Percentiles rank a stretch among this genome's conserved stretches.
phyloP scores from a whole-genome alignment of 192 early-diverging fungal genomes.

The Podila verticillata region DNA sequence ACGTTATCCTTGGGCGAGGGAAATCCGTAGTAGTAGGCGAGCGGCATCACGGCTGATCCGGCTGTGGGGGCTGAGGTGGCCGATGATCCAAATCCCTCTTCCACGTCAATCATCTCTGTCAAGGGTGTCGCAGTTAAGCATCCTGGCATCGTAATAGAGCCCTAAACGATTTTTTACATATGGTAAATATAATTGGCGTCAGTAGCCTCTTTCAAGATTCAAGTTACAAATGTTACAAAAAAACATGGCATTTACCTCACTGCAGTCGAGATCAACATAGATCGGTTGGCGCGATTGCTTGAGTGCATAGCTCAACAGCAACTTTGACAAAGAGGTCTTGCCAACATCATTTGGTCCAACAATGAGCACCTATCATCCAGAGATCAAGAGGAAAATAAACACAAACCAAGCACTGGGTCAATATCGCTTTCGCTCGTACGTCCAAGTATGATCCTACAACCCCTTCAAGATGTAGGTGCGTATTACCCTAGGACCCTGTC shows the following conservation, averaged over 20 bases:
- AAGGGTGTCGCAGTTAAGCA: constrained; percentile 84
- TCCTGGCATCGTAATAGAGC: constrained; percentile 87
- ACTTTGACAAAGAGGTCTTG: constrained; percentile 88
- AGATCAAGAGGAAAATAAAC: background rate
- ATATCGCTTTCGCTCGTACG: too few relatives aligned
- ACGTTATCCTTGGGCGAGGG: constrained; percentile 77
- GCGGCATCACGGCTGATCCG: constrained; percentile 75
- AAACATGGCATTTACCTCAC: constrained; percentile 59
- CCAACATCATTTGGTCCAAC: constrained; percentile 94
- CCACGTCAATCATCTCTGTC: constrained; percentile 81
- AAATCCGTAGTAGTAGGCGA: constrained; percentile 94
- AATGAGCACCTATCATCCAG: constrained; percentile 70
- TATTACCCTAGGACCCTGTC: constrained; percentile 59
- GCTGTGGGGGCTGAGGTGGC: constrained; percentile 71
- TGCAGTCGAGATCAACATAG: constrained; percentile 88
- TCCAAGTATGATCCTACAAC: too few relatives aligned
- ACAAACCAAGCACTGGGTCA: background rate
- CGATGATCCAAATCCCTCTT: constrained; percentile 82
- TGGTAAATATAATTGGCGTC: background rate
- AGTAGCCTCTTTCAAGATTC: background rate
- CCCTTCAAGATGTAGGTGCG: too few relatives aligned
- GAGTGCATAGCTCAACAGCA: constrained; percentile 88
- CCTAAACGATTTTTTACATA: constrained; percentile 61
- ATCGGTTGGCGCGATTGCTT: constrained; percentile 77
- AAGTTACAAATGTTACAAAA: background rate